Conservation (phyloP, 768 basidiomycete species). For the Stropharia rugosoannulata region DNA sequence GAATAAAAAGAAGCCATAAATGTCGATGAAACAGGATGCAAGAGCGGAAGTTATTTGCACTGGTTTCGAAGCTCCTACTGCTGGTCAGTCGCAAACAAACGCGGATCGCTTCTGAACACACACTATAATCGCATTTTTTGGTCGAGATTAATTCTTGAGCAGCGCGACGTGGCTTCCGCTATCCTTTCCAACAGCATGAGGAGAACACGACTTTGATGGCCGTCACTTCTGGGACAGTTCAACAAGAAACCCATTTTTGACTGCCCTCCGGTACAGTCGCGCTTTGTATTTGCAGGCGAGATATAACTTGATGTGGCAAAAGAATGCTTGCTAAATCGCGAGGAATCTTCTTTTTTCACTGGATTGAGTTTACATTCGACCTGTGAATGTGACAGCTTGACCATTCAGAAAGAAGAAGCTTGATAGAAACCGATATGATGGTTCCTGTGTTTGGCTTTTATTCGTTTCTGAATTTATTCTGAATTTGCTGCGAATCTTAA, state of each 20-base stretch:
- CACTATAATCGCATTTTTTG: background rate
- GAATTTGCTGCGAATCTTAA: too few relatives aligned
- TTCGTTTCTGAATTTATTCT: too few relatives aligned
- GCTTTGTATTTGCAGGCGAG: too few relatives aligned
- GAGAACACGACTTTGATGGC: conserved; percentile 22
- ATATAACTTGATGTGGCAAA: too few relatives aligned
- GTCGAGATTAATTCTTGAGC: background rate
- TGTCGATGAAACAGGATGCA: conserved; percentile 2
- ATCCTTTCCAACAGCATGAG: conserved; percentile 16
- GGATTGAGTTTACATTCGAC: too few relatives aligned
- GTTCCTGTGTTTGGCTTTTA: too few relatives aligned
- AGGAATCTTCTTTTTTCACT: too few relatives aligned
- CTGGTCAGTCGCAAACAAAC: background rate
- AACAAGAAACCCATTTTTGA: background rate
- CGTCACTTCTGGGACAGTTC: conserved; percentile 15
- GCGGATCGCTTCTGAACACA: background rate
- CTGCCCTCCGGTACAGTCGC: too few relatives aligned
- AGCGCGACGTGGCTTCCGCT: background rate
- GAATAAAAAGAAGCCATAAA: conserved; percentile 3
- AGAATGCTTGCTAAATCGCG: too few relatives aligned
- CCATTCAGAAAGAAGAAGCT: too few relatives aligned
- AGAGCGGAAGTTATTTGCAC: background rate
- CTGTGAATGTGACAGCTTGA: too few relatives aligned
- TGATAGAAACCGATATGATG: too few relatives aligned
- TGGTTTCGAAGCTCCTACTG: background rate